Base-by-base conservation (phyloP, 306 rosid species). In the Quercus robur region DNA sequence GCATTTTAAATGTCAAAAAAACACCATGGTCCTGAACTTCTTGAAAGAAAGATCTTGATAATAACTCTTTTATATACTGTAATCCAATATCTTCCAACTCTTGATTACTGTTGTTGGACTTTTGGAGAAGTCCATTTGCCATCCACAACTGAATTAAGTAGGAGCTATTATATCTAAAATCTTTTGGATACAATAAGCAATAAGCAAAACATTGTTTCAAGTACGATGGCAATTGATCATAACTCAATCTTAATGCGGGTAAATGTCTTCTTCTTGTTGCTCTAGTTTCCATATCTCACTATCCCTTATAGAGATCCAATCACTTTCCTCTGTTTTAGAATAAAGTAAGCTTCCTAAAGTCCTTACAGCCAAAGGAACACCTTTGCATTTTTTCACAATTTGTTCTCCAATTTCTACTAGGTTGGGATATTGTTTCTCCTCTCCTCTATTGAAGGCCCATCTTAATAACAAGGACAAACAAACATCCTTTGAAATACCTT, bases 401-500 rank as follows among this genome's bases (percentile, higher is more conserved):
- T 86, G 75, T 64, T 74, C 28, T 20, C 87, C 82, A 10, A 81
- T 81, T 15, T 30, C 1, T 1, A 76, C 76, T 44, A 85, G 85
- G 0, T 38, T 38, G 0, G 46, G 46, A 38, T 38, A 7, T 38
- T 38, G 46, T 38, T 38, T 7, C 46, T 7, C 75, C 14, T 64
- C 4, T 25, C n/a, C 35, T 20, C 38, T 83, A 2, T 38, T 38
- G 68, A 84, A 82, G 5, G 89, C 89, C 2, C 74, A 52, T 18
- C 76, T 80, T 30, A 81, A 83, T 26, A 85, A 81, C 23, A 88
- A 14, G 8, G 62, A 58, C 89, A 87, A 88, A 41, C 89, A 83
- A 46, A 85, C 83, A 31, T 78, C 61, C 17, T 77, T 26, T 3
- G 88, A 72, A 31, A 89, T 74, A 11, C 19, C 0, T n/a, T 73